Conservation (phyloP, 352 stramenopile species). For the Globisporangium takayamanum region DNA sequence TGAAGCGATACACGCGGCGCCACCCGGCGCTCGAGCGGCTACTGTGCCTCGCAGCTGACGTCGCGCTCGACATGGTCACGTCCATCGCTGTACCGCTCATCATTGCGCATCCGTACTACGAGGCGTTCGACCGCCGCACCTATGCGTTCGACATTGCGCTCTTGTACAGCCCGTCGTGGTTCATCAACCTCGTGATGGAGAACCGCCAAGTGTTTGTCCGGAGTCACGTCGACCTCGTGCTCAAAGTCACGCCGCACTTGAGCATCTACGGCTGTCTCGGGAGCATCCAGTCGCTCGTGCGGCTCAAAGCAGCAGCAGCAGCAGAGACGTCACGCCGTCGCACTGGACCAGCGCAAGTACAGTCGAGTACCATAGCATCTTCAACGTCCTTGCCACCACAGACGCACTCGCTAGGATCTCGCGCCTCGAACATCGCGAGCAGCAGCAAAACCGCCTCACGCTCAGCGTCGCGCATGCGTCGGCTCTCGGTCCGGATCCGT, state of each 20-base stretch:
- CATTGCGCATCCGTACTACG: constrained; percentile 11
- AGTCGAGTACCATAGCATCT: not conserved
- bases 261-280: constrained; percentile 17
- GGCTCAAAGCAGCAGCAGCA: not conserved
- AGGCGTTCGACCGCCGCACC: constrained; percentile 6
- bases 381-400: not conserved
- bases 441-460: not conserved
- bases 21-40: constrained; percentile 13
- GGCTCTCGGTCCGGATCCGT: constrained; percentile 2
- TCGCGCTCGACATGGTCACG: constrained; percentile 13
- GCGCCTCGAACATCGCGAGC: not conserved
- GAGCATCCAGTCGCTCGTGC: constrained; percentile 13
- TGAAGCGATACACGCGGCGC: constrained; percentile 16
- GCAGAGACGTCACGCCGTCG: not conserved
- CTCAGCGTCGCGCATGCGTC: not conserved
- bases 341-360: not conserved
- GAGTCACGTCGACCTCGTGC: constrained; percentile 11
- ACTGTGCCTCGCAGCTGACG: constrained; percentile 12
- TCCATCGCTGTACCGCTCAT: constrained; percentile 14
- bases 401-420: not conserved
- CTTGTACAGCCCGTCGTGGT: constrained; percentile 16
- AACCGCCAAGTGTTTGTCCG: constrained; percentile 18
- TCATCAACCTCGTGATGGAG: constrained; percentile 20
- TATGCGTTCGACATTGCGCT: constrained; percentile 1
- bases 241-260: constrained; percentile 19